Conservation (phyloP, 805 yeast genomes). For the Zygosaccharomyces gambellarensis region DNA sequence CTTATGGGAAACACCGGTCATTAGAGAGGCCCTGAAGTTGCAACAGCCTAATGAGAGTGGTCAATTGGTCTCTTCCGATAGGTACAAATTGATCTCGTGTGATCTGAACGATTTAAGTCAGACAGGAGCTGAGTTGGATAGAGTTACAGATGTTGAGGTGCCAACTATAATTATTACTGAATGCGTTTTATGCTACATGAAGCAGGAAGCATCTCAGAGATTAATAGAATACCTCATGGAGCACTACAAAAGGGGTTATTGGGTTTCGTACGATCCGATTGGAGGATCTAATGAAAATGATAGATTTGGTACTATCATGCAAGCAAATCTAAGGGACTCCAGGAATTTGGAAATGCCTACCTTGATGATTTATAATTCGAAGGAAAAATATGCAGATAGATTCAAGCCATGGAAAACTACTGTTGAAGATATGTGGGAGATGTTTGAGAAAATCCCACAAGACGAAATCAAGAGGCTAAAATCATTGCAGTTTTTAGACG, state of each 20-base stretch:
- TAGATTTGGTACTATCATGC: slow-evolving; percentile 51
- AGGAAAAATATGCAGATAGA: slow-evolving; percentile 28
- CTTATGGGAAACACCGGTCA: slow-evolving; percentile 9
- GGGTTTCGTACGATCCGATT: slow-evolving; percentile 55
- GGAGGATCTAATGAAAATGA: slow-evolving; percentile 43
- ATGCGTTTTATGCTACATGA: slow-evolving; percentile 52
- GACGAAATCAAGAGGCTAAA: slow-evolving; percentile 41
- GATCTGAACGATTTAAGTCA: slow-evolving; percentile 34
- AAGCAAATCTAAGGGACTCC: slow-evolving; percentile 43
- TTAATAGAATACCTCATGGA: slow-evolving; percentile 36
- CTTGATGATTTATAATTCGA: slow-evolving; percentile 37
- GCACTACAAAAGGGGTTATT: slow-evolving; percentile 21
- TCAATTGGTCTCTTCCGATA: slow-evolving; percentile 19
- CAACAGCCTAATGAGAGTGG: slow-evolving; percentile 20
- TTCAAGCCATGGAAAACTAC: slow-evolving; percentile 12
- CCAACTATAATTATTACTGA: slow-evolving; percentile 56
- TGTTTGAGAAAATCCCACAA: slow-evolving; percentile 22
- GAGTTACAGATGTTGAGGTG: slow-evolving; percentile 12
- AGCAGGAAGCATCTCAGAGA: slow-evolving; percentile 38
- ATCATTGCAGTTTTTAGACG: slow-evolving; percentile 51
- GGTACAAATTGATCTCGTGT: slow-evolving; percentile 30
- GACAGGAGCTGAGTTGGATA: slow-evolving; percentile 27
- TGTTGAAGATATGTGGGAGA: slow-evolving; percentile 35
- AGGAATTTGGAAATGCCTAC: slow-evolving; percentile 45
- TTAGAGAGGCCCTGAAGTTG: slow-evolving; percentile 7